phyloP scores from a whole-genome alignment of 768 basidiomycete species.

The Clathrus columnatus region DNA sequence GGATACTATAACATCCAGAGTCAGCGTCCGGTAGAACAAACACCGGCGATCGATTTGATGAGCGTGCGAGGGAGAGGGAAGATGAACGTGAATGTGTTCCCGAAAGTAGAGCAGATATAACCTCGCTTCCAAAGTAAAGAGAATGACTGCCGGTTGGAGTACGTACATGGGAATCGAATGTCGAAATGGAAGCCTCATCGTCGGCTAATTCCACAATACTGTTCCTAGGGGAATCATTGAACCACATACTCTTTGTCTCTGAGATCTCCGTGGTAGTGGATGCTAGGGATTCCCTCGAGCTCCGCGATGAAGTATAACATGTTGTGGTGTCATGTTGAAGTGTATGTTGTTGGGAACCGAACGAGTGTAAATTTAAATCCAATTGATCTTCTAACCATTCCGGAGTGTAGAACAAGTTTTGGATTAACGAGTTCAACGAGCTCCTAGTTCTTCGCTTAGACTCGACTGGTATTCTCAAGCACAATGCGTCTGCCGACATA shows the following conservation, averaged over 20 bases:
- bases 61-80: not conserved
- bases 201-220: not conserved
- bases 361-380: not conserved
- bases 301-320: not conserved
- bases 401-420: not conserved
- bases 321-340: not conserved
- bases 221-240: conserved; percentile 2
- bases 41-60: not conserved
- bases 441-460: not conserved
- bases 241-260: conserved; percentile 1
- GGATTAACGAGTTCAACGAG: not conserved
- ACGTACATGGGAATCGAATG: not conserved
- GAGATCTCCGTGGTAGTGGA: not conserved
- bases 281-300: not conserved
- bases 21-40: not conserved
- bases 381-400: not conserved
- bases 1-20: not conserved
- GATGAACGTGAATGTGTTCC: not conserved
- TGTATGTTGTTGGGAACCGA: not conserved
- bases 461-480: not conserved
- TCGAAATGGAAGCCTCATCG: not conserved
- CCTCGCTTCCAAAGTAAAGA: not conserved
- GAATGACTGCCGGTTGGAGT: not conserved
- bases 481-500: not conserved
- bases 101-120: not conserved